phyloP scores from a whole-genome alignment of 106 monocot species.

The Phalaenopsis equestris region DNA sequence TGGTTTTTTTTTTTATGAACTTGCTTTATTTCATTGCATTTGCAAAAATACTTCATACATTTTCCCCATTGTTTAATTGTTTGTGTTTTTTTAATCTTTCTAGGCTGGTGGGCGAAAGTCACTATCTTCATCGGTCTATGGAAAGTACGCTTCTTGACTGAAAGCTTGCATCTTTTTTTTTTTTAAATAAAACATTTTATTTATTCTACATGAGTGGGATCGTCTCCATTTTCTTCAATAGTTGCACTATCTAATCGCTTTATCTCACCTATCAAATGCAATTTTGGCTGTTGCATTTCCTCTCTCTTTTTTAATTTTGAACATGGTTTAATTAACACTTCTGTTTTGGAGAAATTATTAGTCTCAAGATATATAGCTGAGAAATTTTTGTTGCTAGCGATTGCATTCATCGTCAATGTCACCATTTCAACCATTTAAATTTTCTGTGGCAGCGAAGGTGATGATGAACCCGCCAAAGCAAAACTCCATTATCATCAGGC shows the following conservation, averaged over 20 bases:
- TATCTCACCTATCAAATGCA: too few relatives aligned
- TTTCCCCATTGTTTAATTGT: not conserved
- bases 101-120: too few relatives aligned
- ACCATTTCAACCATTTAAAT: not conserved
- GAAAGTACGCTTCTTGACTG: not conserved
- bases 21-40: not conserved
- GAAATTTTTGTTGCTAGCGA: not conserved
- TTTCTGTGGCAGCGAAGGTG: not conserved
- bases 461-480: not conserved
- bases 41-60: not conserved
- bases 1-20: not conserved
- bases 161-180: not conserved
- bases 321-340: not conserved
- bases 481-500: slow-evolving; percentile 16
- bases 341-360: not conserved
- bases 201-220: not conserved
- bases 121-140: not conserved
- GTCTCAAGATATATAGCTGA: too few relatives aligned
- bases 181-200: not conserved
- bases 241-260: not conserved
- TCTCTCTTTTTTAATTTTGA: not conserved
- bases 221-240: not conserved
- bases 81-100: not conserved
- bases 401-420: not conserved
- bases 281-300: not conserved